Percentiles rank a stretch among this genome's conserved stretches.
phyloP scores from a whole-genome alignment of 2,329 filamentous ascomycete species.

The Aspergillus melleus region DNA sequence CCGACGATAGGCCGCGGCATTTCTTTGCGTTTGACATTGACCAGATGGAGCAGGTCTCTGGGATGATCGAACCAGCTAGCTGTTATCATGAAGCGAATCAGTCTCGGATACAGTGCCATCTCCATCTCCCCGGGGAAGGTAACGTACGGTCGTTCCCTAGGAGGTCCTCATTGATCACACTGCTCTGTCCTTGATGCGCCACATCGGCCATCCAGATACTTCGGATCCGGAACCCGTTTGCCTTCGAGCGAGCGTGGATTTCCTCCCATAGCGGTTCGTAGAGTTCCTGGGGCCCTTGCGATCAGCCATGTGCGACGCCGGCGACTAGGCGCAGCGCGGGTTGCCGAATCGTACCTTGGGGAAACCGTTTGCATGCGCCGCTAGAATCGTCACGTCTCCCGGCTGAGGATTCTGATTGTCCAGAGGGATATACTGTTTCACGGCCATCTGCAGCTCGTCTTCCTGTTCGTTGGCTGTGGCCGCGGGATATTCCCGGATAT shows the following conservation, averaged over 20 bases:
- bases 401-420: constrained; percentile 67
- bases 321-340: not conserved
- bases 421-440: constrained; percentile 86
- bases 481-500: constrained; percentile 78
- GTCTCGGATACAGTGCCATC: not conserved
- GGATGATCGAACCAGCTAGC: constrained; percentile 84
- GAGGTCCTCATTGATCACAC: constrained; percentile 70
- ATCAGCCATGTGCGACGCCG: not conserved
- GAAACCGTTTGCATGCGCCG: constrained; percentile 87
- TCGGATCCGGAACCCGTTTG: constrained; percentile 68
- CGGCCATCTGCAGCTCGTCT: constrained; percentile 68
- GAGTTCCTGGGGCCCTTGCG: constrained; percentile 62
- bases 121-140: not conserved
- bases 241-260: constrained; percentile 60
- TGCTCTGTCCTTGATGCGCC: constrained; percentile 79
- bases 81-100: constrained; percentile 37
- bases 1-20: constrained; percentile 83
- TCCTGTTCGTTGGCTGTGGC: constrained; percentile 73
- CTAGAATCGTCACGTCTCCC: constrained; percentile 82
- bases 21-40: constrained; percentile 76
- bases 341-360: constrained; percentile 65
- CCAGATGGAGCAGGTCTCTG: constrained; percentile 78
- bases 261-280: constrained; percentile 94
- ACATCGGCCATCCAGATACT: constrained; percentile 88
- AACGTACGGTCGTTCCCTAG: constrained; percentile 80